A percentile compares a stretch with the other conserved stretches of the same genome.
Evolutionary conservation across 371 early-diverging fungal genomes (phyloP).

Genomic region (Mucor velutinosus): DNA sequence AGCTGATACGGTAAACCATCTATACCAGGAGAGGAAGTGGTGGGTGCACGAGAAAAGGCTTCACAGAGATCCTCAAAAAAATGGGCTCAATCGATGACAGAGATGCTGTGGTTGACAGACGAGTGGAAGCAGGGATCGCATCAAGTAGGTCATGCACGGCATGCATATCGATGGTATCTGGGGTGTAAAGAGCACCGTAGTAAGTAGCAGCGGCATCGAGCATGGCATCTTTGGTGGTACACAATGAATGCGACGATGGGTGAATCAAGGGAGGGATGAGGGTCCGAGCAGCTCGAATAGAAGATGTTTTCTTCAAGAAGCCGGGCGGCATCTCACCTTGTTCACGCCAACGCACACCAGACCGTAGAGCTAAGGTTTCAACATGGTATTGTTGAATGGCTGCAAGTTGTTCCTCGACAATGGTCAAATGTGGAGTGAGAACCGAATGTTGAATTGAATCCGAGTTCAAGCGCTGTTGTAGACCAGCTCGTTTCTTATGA

Average conservation of each 20-base stretch:
- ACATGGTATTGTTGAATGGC: constrained; percentile 8
- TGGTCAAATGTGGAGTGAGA: not conserved
- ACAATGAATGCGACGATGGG: not conserved
- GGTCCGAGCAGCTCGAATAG: not conserved
- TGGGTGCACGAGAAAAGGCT: constrained; percentile 7
- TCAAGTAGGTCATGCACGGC: not conserved
- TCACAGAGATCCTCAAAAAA: not conserved
- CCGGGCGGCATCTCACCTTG: constrained; percentile 1
- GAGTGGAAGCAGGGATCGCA: not conserved
- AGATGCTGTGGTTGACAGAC: not conserved
- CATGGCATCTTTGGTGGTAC: constrained; percentile 3
- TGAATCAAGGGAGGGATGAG: not conserved
- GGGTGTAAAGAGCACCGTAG: constrained; percentile 11
- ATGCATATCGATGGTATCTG: not conserved
- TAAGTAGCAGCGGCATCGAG: not conserved
- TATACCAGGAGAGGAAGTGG: constrained; percentile 10
- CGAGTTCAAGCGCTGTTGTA: not conserved
- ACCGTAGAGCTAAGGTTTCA: constrained; percentile 3
- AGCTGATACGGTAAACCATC: constrained; percentile 22
- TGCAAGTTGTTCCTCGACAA: constrained; percentile 7
- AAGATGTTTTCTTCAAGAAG: not conserved
- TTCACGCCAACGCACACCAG: constrained; percentile 10
- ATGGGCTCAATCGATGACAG: not conserved
- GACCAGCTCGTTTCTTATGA: not conserved
- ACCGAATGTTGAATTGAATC: not conserved